Base-by-base conservation (phyloP, 441 rosid species). In the Eugenia klotzschiana region DNA sequence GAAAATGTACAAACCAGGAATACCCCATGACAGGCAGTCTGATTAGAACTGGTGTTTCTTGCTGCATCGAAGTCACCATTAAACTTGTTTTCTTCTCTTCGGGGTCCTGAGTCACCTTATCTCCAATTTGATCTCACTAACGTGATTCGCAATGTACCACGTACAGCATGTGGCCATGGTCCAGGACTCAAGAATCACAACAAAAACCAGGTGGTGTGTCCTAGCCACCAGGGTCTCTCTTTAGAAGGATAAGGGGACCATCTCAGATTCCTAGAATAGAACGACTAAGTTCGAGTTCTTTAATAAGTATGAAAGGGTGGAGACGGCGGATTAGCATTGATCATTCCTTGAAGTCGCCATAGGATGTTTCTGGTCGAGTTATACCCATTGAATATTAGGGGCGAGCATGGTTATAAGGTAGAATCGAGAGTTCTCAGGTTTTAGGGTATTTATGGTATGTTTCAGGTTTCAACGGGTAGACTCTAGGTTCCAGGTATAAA, bases 321-420 rank as follows among this genome's bases (percentile, higher is more conserved):
- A 8, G 41, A 29, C 0, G 3, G 3, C 13, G 20, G 0, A 29
- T 60, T 64, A 9, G 7, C 3, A 64, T 18, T 0, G 1, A 16
- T 33, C 20, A 8, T 33, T 13, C 73, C 0, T 33, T 0, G 29
- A 4, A 4, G n/a, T 29, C 13, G 8, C 13, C 0, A 0, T 8
- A 33, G 3, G 33, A 33, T 33, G n/a, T 18, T 18, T 33, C 3
- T 1, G 33, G 7, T 64, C 8, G 2, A 2, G 7, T 16, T 5
- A 64, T 33, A 1, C 18, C 23, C 43, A 50, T 50, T 13, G 16
- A 50, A 50, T 50, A 50, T 46, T 3, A 11, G 13, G 14, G 14
- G 50, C 2, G 50, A 10, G 50, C 13, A 11, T 46, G 14, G 3
- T 46, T 46, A 3, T 10, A 11, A 10, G 3, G 14, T 4, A 11